Conservation (phyloP, 805 yeast genomes). For the Schwanniomyces pseudopolymorphus region DNA sequence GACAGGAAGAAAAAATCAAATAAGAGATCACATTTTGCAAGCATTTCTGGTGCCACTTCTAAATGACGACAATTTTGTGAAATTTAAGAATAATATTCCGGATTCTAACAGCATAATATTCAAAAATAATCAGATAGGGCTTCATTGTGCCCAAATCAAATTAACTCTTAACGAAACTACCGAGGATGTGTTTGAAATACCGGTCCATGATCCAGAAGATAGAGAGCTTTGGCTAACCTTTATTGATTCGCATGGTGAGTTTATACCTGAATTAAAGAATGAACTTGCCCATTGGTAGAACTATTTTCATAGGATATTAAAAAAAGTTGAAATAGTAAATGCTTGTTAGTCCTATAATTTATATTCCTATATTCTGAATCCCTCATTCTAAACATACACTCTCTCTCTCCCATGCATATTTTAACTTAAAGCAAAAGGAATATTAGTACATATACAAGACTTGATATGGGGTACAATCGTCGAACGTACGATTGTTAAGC, state of each 20-base stretch:
- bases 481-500: too few species aligned
- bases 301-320: too few species aligned
- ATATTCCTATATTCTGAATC: too few species aligned
- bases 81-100: conserved; percentile 12
- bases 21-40: conserved; percentile 21
- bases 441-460: too few species aligned
- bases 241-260: conserved; percentile 7
- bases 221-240: conserved; percentile 14
- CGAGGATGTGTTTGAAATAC: conserved; percentile 3
- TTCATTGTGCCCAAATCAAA: conserved; percentile 18
- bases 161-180: neutral
- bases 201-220: conserved; percentile 6
- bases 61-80: conserved; percentile 21
- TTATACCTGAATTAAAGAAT: conserved; percentile 6
- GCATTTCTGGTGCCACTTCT: conserved; percentile 17
- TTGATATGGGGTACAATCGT: too few species aligned
- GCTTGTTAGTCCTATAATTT: too few species aligned
- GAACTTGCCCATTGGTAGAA: conserved; percentile 5
- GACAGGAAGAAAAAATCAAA: conserved; percentile 26
- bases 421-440: too few species aligned
- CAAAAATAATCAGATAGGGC: conserved; percentile 21
- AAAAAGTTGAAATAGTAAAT: too few species aligned
- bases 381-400: too few species aligned
- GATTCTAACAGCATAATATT: conserved; percentile 13
- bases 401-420: too few species aligned